A percentile compares a stretch with the other conserved stretches of the same genome.
Conservation (phyloP, 2,329 filamentous ascomycete species). For the Aureobasidium sp. region DNA sequence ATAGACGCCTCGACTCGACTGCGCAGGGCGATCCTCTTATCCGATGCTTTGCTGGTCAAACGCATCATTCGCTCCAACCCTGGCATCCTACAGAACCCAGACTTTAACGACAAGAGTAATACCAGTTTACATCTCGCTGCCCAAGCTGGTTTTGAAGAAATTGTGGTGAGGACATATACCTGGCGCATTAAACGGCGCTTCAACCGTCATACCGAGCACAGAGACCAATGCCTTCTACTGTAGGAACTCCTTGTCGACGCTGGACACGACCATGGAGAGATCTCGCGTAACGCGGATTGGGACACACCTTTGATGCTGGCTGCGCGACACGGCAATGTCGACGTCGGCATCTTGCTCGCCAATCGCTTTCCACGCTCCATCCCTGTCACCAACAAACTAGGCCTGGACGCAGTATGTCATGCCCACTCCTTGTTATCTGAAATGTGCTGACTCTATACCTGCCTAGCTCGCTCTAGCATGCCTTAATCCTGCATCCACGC, state of each 20-base stretch:
- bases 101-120: constrained; percentile 68
- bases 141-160: constrained; percentile 60
- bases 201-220: not conserved
- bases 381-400: constrained; percentile 56
- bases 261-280: constrained; percentile 66
- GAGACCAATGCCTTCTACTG: not conserved
- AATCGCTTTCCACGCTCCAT: constrained; percentile 57
- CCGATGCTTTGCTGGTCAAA: constrained; percentile 64
- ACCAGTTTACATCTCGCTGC: constrained; percentile 78
- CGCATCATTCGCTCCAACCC: constrained; percentile 72
- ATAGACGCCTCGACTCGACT: constrained; percentile 71
- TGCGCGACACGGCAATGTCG: constrained; percentile 59
- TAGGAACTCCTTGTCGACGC: constrained; percentile 60
- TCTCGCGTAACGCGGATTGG: constrained; percentile 70
- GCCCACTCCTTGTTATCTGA: constrained; percentile 15
- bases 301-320: constrained; percentile 80
- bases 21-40: constrained; percentile 71
- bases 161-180: constrained; percentile 42
- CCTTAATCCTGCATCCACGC: constrained; percentile 30
- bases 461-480: constrained; percentile 35
- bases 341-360: constrained; percentile 65
- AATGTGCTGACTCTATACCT: not conserved
- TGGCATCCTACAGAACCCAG: constrained; percentile 67
- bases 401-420: constrained; percentile 57
- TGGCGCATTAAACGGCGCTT: not conserved